phyloP scores from a whole-genome alignment of 306 rosid genomes.

The Vicia sativa region DNA sequence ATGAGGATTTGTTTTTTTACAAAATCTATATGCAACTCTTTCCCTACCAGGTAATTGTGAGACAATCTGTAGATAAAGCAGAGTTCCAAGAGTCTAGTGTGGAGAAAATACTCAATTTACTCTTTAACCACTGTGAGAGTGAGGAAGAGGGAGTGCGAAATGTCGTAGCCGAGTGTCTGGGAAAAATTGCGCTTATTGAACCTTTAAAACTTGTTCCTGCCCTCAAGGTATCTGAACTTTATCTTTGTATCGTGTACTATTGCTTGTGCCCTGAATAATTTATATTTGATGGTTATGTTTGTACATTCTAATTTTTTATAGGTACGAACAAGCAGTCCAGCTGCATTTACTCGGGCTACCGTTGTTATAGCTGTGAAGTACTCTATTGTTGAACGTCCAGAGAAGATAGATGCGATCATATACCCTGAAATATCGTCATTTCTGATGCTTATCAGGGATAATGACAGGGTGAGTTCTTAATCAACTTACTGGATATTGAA shows the following conservation, averaged over 20 bases:
- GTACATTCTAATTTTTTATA: constrained; percentile 38
- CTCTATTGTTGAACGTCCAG: constrained; percentile 95
- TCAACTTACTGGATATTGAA: constrained; percentile 24
- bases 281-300: constrained; percentile 36
- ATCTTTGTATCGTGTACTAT: constrained; percentile 15
- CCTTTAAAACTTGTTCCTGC: constrained; percentile 97
- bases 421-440: constrained; percentile 93
- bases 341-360: constrained; percentile 98
- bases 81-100: constrained; percentile 97
- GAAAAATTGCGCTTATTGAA: constrained; percentile 96
- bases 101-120: constrained; percentile 91
- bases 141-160: constrained; percentile 99
- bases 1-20: not conserved
- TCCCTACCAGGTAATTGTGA: constrained; percentile 75
- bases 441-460: constrained; percentile 95
- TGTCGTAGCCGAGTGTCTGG: constrained; percentile 97
- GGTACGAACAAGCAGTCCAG: constrained; percentile 85
- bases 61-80: constrained; percentile 95
- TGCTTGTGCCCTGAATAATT: constrained; percentile 31
- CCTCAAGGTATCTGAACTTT: constrained; percentile 69
- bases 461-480: constrained; percentile 74
- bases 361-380: constrained; percentile 98
- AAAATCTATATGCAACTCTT: constrained; percentile 25
- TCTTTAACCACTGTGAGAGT: constrained; percentile 95
- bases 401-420: constrained; percentile 93